Base-by-base conservation (phyloP, 805 yeast genomes). In the Yarrowia sp. region DNA sequence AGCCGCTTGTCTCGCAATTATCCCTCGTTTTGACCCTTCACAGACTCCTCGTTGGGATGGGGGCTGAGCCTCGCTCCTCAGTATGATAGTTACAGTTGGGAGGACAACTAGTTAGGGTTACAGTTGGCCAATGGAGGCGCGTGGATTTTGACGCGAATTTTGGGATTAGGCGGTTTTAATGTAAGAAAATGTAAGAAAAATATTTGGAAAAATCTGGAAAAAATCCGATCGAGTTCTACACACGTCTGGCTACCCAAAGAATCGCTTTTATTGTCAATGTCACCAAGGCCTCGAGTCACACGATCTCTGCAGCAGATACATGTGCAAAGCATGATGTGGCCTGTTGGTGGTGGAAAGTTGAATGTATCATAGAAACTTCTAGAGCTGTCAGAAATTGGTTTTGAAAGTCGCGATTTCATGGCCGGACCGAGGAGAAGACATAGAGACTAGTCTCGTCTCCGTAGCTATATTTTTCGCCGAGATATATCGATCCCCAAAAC, bases 261-360 rank as follows among this genome's bases (percentile, higher is more conserved):
- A 38, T 21, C 9, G 12, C 42, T 9, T 4, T 6, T 3, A 19
- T 38, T 25, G 25, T 9, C 29, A 4, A 14, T 9, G 12, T 16
- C 21, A 9, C 8, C 32, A 9, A 16, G 3, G 9, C 2, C 29
- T 3, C 21, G 21, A 13, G 51, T 44, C 51, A 44, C 51, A 44
- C 51, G 51, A 44, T 35, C 13, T 9, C 35, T 44, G 51, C 51
- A 44, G 4, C 14, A 10, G 24, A 12, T 44, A 44, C 51, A 44
- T 44, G 51, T 19, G 51, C 51, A 44, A 44, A 44, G 51, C 51
- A 44, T 44, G 51, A 44, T 18, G 51, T 44, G 51, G 24, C 51
- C 19, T 18, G 51, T 27, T 29, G 13, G 16, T 13, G 8, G 22
- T 16, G 39, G 21, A 32, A 9, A 14, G 5, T 32, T 32, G 6